Conservation (phyloP, 2,329 filamentous ascomycete species). For the Cucurbitaria berberidis region DNA sequence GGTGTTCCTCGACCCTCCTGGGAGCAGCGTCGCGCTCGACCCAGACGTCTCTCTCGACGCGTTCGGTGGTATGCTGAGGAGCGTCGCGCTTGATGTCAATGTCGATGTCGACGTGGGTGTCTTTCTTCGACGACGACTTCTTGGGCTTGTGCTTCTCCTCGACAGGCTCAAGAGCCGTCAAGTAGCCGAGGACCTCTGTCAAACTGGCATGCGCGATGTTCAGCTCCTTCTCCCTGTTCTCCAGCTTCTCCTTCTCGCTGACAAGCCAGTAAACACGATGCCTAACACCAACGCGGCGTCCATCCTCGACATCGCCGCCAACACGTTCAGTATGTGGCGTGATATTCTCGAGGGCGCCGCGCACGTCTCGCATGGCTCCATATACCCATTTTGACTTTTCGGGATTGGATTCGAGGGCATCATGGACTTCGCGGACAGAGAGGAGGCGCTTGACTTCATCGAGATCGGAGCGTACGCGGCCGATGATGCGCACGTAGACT, state of each 20-base stretch:
- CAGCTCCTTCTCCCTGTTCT: constrained; percentile 47
- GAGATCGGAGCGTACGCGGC: constrained; percentile 46
- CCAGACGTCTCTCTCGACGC: constrained; percentile 38
- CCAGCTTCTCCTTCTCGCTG: constrained; percentile 50
- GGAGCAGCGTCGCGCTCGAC: constrained; percentile 36
- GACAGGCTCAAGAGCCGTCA: constrained; percentile 43
- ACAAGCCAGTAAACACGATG: constrained; percentile 48
- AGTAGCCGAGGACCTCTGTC: constrained; percentile 44
- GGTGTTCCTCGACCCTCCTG: constrained; percentile 37
- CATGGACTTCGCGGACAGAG: constrained; percentile 45
- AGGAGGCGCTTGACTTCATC: constrained; percentile 48
- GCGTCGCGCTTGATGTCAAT: constrained; percentile 35
- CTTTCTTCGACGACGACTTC: constrained; percentile 27
- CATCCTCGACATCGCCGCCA: constrained; percentile 40
- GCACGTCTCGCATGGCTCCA: constrained; percentile 44
- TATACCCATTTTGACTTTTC: constrained; percentile 50
- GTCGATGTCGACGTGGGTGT: constrained; percentile 41
- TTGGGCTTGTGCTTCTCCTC: constrained; percentile 29
- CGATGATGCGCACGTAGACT: constrained; percentile 49
- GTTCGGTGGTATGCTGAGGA: constrained; percentile 29
- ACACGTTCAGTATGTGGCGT: constrained; percentile 47
- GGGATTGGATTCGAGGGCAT: constrained; percentile 45
- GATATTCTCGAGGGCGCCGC: constrained; percentile 47
- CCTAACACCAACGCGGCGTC: constrained; percentile 44
- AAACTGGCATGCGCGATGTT: constrained; percentile 42